Base-by-base conservation (phyloP, 345 rosid species). In the Balakata baccata region DNA sequence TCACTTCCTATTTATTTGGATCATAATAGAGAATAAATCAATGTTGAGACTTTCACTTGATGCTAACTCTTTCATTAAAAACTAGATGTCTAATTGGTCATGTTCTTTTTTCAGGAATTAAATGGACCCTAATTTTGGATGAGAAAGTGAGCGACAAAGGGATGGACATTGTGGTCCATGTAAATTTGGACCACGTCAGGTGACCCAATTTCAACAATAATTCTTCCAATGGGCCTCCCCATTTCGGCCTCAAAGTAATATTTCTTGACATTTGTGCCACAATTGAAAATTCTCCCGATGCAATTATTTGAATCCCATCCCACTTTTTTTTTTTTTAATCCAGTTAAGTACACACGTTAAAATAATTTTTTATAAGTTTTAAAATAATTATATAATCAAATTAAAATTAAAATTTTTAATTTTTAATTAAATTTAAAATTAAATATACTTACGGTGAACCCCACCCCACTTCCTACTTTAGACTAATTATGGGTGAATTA, bases 141-240 rank as follows among this genome's bases (percentile, higher is more conserved):
- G 4, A 46, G 47, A 66, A 54, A 17, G 22, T 29, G n/a, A n/a
- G n/a, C 6, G 52, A 3, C 6, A 14, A 13, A 17, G 41, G 51
- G 16, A 52, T 39, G 25, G 17, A n/a, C 45, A 18, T 46, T 23
- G 10, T 20, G 62, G 45, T 16, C 53, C 59, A n/a, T 17, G 17
- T 20, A 22, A 4, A 68, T 29, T 37, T 38, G 69, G 53, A 69
- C 74, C 76, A 38, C 63, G 6, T 63, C 7, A 6, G 51, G 45
- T 73, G 69, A 63, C 63, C 74, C 72, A 49, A 57, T 58, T 5
- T 0, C 18, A 59, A 16, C 11, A 66, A 66, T 64, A 22, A 68
- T 58, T 59, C 23, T 67, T 20, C 18, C 25, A 56, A 50, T 60
- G 62, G 77, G 65, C 66, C 77, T 74, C n/a, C 65, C 7, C 51